Conservation (phyloP, 2,329 filamentous ascomycete species). For the Rutstroemia sp. region DNA sequence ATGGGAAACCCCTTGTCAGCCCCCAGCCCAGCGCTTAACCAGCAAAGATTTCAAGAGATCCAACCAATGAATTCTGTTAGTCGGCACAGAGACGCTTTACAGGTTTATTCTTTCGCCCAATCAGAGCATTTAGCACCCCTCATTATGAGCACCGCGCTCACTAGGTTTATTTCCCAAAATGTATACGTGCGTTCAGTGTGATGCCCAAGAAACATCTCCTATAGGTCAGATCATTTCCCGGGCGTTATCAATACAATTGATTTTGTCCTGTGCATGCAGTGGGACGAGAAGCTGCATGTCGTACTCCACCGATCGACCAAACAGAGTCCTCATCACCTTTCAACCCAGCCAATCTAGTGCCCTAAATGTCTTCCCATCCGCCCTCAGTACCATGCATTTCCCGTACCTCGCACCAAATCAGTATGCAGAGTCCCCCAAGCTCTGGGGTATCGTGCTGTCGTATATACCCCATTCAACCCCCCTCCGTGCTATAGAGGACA, state of each 20-base stretch:
- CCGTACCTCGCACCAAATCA: not conserved
- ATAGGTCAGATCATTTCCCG: conserved; percentile 2
- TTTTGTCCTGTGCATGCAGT: too few species aligned
- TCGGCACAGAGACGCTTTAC: not conserved
- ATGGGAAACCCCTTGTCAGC: not conserved
- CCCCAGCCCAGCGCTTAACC: not conserved
- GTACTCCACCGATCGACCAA: not conserved
- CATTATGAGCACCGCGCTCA: not conserved
- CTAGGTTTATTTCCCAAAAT: not conserved
- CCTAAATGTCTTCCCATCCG: not conserved
- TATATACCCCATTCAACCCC: conserved; percentile 4
- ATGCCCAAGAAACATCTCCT: not conserved
- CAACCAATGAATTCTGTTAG: not conserved
- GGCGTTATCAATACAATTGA: not conserved
- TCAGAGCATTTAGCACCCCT: not conserved
- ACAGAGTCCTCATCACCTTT: not conserved
- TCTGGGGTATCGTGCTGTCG: not conserved
- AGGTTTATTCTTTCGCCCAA: not conserved
- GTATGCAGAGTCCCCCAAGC: not conserved
- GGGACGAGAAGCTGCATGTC: not conserved
- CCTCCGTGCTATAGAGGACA: not conserved
- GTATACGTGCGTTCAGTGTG: not conserved
- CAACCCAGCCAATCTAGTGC: not conserved
- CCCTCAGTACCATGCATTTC: not conserved
- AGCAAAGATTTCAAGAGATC: not conserved